Percentiles rank a stretch among this genome's conserved stretches.
Evolutionary conservation across 2,329 filamentous ascomycete genomes (phyloP).

Genomic region (Colletotrichum spinosum): DNA sequence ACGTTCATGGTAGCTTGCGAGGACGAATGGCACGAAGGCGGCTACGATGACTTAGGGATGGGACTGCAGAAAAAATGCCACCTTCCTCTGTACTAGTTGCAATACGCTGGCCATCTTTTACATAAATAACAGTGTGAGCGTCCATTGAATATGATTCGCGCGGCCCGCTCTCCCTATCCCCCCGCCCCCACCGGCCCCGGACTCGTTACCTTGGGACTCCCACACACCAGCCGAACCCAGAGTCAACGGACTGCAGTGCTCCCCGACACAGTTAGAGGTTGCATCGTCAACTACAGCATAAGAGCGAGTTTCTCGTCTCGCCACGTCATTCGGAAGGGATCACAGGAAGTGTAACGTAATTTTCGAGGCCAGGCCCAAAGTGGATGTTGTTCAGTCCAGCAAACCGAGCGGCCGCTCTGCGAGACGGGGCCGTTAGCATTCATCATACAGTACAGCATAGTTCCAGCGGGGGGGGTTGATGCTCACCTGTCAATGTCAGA

Average conservation of each 20-base stretch:
- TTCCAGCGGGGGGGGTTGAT: too few species aligned
- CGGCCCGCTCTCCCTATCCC: background rate
- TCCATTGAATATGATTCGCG: background rate
- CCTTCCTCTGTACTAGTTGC: too few species aligned
- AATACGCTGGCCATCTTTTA: conserved; percentile 1
- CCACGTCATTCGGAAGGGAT: conserved; percentile 50
- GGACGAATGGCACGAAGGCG: background rate
- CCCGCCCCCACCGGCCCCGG: conserved; percentile 30
- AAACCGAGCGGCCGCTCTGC: conserved; percentile 52
- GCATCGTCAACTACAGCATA: too few species aligned
- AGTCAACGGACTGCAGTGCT: background rate
- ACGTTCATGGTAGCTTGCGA: conserved; percentile 14
- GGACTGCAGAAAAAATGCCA: too few species aligned
- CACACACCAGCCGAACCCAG: background rate
- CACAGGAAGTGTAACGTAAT: conserved; percentile 65
- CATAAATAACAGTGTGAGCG: background rate
- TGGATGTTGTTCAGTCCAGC: conserved; percentile 64
- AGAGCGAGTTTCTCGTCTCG: background rate
- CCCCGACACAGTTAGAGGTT: too few species aligned
- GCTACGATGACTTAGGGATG: background rate
- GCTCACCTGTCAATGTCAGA: conserved; percentile 59
- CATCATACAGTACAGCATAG: too few species aligned
- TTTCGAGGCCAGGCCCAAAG: conserved; percentile 60
- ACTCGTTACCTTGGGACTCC: conserved; percentile 4
- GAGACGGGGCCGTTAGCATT: conserved; percentile 59